Conservation (phyloP, 208 protist genomes). For the Crithidia acanthocephali region DNA sequence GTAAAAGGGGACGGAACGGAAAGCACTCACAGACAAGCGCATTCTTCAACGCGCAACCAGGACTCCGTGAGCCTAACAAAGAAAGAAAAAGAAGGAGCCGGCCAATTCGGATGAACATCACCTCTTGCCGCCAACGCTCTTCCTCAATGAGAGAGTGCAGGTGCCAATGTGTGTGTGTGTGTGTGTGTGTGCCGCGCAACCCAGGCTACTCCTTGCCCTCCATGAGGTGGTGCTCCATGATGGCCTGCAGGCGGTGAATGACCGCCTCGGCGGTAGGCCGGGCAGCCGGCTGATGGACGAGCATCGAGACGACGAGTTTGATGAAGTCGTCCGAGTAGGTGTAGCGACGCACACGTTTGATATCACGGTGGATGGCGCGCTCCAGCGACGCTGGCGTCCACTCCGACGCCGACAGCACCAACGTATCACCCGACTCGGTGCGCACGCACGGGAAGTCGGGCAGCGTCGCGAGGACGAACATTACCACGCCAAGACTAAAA, state of each 20-base stretch:
- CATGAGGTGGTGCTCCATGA: conserved; percentile 67
- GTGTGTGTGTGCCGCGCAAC: too few relatives aligned
- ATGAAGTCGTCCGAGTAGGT: conserved; percentile 70
- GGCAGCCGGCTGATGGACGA: conserved; percentile 49
- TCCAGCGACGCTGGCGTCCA: conserved; percentile 59
- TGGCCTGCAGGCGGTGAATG: conserved; percentile 39
- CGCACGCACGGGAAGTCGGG: conserved; percentile 68
- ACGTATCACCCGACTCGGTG: conserved; percentile 49
- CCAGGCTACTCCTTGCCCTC: conserved; percentile 20
- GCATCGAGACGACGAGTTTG: conserved; percentile 70
- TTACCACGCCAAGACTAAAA: conserved; percentile 85
- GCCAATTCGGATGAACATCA: too few relatives aligned
- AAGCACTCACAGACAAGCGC: too few relatives aligned
- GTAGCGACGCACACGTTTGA: conserved; percentile 38
- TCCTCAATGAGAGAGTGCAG: too few relatives aligned
- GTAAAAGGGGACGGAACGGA: too few relatives aligned
- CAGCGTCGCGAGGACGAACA: conserved; percentile 77
- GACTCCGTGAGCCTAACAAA: too few relatives aligned
- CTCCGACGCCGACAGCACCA: conserved; percentile 58
- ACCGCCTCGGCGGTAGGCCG: conserved; percentile 56
- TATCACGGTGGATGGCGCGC: conserved; percentile 49
- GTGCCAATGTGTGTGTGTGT: too few relatives aligned
- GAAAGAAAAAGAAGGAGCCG: too few relatives aligned
- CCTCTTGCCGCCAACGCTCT: too few relatives aligned
- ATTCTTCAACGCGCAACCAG: too few relatives aligned